These are phyloP conservation scores for Peribolospora baueri DNA, from an alignment of 768 basidiomycete species.

Conservation along the genomic window DNA sequence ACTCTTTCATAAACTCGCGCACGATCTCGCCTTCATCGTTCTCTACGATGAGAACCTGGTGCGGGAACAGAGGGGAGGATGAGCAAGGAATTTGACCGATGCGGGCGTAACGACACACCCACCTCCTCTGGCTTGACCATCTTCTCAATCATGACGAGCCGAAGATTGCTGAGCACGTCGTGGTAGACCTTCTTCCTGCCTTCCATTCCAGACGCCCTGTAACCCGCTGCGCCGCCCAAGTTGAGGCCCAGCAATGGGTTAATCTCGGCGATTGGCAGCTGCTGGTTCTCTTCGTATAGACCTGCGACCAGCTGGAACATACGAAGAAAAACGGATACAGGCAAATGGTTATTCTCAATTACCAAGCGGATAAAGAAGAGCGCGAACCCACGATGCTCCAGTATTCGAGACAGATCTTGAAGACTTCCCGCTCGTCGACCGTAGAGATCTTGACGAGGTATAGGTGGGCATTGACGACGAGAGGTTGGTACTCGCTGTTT, in stretches of 20 bases:
- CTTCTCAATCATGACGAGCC: conserved; percentile 85
- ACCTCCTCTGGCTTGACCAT: conserved; percentile 99
- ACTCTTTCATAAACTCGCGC: conserved; percentile 75
- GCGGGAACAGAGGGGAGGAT: neutral
- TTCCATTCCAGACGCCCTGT: conserved; percentile 22
- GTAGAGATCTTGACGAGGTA: conserved; percentile 97
- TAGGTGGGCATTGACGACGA: conserved; percentile 82
- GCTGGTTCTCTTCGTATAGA: conserved; percentile 90
- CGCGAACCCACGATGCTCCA: conserved; percentile 86
- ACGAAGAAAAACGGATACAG: conserved; percentile 28
- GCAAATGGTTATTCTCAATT: neutral
- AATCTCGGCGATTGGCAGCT: conserved; percentile 50
- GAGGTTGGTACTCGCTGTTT: conserved; percentile 65
- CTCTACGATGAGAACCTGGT: conserved; percentile 83
- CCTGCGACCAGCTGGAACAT: conserved; percentile 71
- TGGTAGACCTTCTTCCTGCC: conserved; percentile 83
- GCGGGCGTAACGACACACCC: neutral
- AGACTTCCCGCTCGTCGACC: conserved; percentile 94
- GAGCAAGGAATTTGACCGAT: neutral
- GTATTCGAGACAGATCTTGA: conserved; percentile 97
- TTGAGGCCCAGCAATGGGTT: conserved; percentile 61
- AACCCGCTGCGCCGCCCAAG: conserved; percentile 31
- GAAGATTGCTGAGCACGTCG: conserved; percentile 77
- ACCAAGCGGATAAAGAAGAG: conserved; percentile 5
- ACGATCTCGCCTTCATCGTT: conserved; percentile 99